Evolutionary conservation across 257 asterid genomes (phyloP).

Genomic region (Nicotiana attenuata): DNA sequence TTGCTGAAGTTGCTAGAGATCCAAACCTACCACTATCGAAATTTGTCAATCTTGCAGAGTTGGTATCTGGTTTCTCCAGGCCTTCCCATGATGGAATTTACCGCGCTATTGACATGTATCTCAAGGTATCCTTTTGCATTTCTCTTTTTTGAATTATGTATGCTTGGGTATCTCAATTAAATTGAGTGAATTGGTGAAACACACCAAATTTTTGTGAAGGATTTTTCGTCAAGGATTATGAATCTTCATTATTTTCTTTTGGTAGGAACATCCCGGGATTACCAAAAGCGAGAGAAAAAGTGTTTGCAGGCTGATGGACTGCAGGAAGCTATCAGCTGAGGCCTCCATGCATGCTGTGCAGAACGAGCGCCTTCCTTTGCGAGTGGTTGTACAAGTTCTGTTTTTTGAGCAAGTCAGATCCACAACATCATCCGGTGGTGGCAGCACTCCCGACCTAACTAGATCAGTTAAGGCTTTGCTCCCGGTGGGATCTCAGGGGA

Average conservation of each 20-base stretch:
- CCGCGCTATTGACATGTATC: slow-evolving; percentile 75
- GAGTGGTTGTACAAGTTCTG: slow-evolving; percentile 77
- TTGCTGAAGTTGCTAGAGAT: slow-evolving; percentile 74
- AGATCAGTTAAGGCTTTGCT: slow-evolving; percentile 38
- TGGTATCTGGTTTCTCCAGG: slow-evolving; percentile 60
- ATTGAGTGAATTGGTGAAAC: too few relatives aligned
- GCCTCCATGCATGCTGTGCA: slow-evolving; percentile 79
- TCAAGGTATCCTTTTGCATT: slow-evolving; percentile 48
- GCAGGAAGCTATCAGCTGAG: slow-evolving; percentile 64
- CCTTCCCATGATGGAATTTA: slow-evolving; percentile 67
- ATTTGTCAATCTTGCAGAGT: slow-evolving; percentile 51
- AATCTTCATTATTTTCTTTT: background rate
- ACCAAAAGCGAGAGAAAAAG: slow-evolving; percentile 66
- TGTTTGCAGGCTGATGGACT: slow-evolving; percentile 67
- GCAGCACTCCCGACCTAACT: slow-evolving; percentile 38
- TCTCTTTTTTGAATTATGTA: background rate
- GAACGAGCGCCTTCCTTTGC: slow-evolving; percentile 72
- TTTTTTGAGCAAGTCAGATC: slow-evolving; percentile 71
- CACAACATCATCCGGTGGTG: slow-evolving; percentile 36
- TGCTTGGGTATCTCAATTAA: too few relatives aligned
- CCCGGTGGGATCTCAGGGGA: slow-evolving; percentile 51
- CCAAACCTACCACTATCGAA: slow-evolving; percentile 38
- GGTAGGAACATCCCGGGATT: slow-evolving; percentile 66
- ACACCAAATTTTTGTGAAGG: background rate
- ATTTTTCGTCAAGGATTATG: background rate